A percentile compares a stretch with the other conserved stretches of the same genome.
phyloP scores from a whole-genome alignment of 768 basidiomycete genomes.

The Hemileccinum impolitum region DNA sequence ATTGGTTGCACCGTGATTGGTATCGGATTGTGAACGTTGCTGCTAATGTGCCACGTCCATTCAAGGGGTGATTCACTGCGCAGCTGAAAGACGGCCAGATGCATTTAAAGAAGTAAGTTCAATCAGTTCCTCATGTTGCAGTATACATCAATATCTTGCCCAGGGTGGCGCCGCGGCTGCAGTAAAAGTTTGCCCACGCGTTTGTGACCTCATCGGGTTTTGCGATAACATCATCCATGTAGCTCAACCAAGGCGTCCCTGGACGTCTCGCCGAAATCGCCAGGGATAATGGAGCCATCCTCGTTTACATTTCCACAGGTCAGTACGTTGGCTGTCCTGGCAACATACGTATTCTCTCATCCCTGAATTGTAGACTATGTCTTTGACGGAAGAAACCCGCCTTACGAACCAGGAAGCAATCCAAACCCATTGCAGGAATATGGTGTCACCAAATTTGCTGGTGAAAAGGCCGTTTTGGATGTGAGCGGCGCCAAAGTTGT shows the following conservation, averaged over 20 bases:
- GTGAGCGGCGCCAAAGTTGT: slow-evolving; percentile 55
- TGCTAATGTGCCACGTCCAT: slow-evolving; percentile 4
- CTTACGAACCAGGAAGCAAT: slow-evolving; percentile 70
- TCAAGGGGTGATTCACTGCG: slow-evolving; percentile 89
- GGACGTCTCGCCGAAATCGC: slow-evolving; percentile 67
- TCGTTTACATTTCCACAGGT: slow-evolving; percentile 95
- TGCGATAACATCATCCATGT: slow-evolving; percentile 4
- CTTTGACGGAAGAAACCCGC: slow-evolving; percentile 90
- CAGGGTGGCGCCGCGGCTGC: slow-evolving; percentile 62
- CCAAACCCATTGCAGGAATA: slow-evolving; percentile 90
- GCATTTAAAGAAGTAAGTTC: slow-evolving; percentile 78
- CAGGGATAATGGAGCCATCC: slow-evolving; percentile 54
- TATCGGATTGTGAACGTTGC: background rate
- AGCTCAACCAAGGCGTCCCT: slow-evolving; percentile 84
- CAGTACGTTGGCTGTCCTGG: background rate
- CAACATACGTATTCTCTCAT: slow-evolving; percentile 5
- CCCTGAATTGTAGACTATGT: slow-evolving; percentile 70
- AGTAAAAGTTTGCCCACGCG: slow-evolving; percentile 43
- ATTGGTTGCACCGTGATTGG: background rate
- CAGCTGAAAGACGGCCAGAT: slow-evolving; percentile 91
- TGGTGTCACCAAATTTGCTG: slow-evolving; percentile 81
- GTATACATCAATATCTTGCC: background rate
- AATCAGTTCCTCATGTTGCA: background rate
- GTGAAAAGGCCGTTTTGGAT: slow-evolving; percentile 73
- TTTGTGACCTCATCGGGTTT: background rate